Percentiles rank a stretch among this genome's conserved stretches.
These are phyloP conservation scores for Wickerhamomyces hampshirensis DNA, from an alignment of 805 yeast genomes.

Conservation along the genomic window DNA sequence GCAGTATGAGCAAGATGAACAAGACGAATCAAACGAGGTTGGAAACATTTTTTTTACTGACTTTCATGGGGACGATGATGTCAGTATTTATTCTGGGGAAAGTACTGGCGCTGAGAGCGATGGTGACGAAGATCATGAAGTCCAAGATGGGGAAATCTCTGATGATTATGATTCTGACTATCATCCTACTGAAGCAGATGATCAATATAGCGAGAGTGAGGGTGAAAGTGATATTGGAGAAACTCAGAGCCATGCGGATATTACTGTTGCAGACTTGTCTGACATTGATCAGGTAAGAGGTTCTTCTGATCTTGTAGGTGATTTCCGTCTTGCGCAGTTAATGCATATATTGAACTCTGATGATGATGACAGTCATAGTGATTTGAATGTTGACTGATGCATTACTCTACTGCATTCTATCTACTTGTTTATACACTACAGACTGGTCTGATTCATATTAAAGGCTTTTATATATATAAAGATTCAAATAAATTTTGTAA, in stretches of 20 bases:
- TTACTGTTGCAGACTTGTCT: background rate
- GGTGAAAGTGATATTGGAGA: conserved; percentile 2
- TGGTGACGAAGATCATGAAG: conserved; percentile 18
- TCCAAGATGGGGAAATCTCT: conserved; percentile 5
- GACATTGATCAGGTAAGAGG: background rate
- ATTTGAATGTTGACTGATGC: background rate
- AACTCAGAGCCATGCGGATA: background rate
- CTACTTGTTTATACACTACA: no score
- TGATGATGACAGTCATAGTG: background rate
- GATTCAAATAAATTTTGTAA: no score
- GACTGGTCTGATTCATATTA: no score
- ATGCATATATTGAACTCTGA: no score
- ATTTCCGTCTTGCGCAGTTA: no score
- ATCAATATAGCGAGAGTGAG: conserved; percentile 1
- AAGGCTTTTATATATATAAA: no score
- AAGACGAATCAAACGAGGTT: background rate
- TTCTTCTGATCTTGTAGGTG: background rate
- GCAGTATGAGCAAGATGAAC: no score
- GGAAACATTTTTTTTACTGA: conserved; percentile 7
- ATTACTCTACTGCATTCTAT: no score
- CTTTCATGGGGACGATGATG: conserved; percentile 2
- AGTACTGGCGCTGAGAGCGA: conserved; percentile 23
- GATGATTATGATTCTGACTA: conserved; percentile 6
- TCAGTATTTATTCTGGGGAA: conserved; percentile 11
- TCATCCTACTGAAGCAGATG: conserved; percentile 1